These are phyloP conservation scores for Erysiphe pulchra DNA, from an alignment of 2,329 filamentous ascomycete genomes.

Conservation along the genomic window DNA sequence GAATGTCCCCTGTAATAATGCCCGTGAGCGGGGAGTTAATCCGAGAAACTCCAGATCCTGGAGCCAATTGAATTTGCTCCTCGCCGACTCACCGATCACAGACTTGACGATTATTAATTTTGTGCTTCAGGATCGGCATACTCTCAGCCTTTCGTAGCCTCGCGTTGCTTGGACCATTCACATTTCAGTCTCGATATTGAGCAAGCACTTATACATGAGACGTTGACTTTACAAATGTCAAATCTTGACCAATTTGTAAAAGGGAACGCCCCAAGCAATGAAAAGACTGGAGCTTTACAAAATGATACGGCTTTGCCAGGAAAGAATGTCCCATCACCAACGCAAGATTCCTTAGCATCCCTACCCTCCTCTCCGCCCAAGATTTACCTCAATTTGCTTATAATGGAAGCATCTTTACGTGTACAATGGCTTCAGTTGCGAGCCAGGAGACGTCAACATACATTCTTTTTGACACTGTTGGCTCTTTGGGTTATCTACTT, in stretches of 20 bases:
- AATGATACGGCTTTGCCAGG: slow-evolving; percentile 15
- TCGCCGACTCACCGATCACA: no score
- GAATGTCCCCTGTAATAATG: no score
- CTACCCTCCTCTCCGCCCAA: slow-evolving; percentile 15
- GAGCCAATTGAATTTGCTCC: no score
- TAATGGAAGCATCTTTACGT: slow-evolving; percentile 81
- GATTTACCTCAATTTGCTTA: slow-evolving; percentile 93
- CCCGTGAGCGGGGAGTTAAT: no score
- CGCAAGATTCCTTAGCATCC: slow-evolving; percentile 12
- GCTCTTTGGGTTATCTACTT: slow-evolving; percentile 63
- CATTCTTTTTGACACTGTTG: slow-evolving; percentile 67
- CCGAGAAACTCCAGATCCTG: no score
- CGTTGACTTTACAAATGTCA: slow-evolving; percentile 6
- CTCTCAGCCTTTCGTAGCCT: no score
- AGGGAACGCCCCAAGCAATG: slow-evolving; percentile 39
- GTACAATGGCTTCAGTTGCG: slow-evolving; percentile 81
- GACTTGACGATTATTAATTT: no score
- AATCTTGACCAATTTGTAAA: slow-evolving; percentile 63
- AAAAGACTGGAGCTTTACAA: slow-evolving; percentile 7
- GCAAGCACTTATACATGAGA: no score
- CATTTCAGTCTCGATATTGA: no score
- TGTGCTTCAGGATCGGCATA: no score
- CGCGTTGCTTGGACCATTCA: no score
- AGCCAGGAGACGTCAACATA: slow-evolving; percentile 69
- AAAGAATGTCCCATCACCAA: slow-evolving; percentile 12